Evolutionary conservation across 495 filamentous ascomycete genomes (phyloP).

Genomic region (Oidiodendron maius): DNA sequence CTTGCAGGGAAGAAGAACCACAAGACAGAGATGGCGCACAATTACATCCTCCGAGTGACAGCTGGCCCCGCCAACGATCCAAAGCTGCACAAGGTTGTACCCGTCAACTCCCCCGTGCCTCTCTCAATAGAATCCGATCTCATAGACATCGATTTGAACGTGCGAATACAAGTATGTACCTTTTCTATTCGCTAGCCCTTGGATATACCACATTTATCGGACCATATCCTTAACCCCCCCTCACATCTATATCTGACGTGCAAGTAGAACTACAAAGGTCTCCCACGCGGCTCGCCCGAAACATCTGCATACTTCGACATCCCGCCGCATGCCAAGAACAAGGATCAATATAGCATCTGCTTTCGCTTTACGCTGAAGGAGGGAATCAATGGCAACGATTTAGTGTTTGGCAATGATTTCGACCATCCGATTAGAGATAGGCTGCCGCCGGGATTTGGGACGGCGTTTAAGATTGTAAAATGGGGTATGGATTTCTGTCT

Average conservation of each 20-base stretch:
- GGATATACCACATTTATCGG: background rate
- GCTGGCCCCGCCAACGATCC: slow-evolving; percentile 69
- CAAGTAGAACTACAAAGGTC: slow-evolving; percentile 38
- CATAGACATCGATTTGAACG: slow-evolving; percentile 55
- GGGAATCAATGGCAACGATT: slow-evolving; percentile 59
- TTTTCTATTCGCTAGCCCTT: background rate
- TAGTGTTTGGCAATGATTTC: slow-evolving; percentile 92
- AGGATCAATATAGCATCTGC: slow-evolving; percentile 76
- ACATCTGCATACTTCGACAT: slow-evolving; percentile 70
- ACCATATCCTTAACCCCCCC: background rate
- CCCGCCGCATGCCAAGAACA: slow-evolving; percentile 49
- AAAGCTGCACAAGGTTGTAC: slow-evolving; percentile 56
- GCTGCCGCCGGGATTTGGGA: slow-evolving; percentile 79
- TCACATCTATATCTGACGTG: slow-evolving; percentile 5
- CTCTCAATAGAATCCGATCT: slow-evolving; percentile 53
- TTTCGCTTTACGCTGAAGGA: slow-evolving; percentile 66
- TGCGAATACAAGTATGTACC: slow-evolving; percentile 58
- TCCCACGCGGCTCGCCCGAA: slow-evolving; percentile 50
- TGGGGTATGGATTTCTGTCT: slow-evolving; percentile 42
- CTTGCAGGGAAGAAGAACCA: background rate
- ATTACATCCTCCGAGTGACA: slow-evolving; percentile 66
- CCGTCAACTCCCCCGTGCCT: slow-evolving; percentile 61
- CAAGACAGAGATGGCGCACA: slow-evolving; percentile 43
- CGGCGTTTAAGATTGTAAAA: slow-evolving; percentile 74
- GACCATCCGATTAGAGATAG: slow-evolving; percentile 78